Conservation (phyloP, 768 basidiomycete species). For the Lactarius pseudohatsudake region DNA sequence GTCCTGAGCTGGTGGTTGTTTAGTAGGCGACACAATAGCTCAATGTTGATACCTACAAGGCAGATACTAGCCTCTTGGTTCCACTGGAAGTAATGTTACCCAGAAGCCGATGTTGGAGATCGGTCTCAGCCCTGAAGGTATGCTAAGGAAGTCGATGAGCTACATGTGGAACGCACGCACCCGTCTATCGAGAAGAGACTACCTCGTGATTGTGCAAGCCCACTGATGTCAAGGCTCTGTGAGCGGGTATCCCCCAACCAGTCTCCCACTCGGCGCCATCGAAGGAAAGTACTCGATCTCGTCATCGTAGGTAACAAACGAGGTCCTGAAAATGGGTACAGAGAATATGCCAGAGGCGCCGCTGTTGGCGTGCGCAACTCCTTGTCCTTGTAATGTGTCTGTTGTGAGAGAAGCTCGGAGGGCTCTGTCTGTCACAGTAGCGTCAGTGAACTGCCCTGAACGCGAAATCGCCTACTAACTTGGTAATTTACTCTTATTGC, state of each 20-base stretch:
- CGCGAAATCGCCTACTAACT: constrained; percentile 25
- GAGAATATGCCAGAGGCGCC: constrained; percentile 44
- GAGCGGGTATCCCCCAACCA: constrained; percentile 47
- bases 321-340: constrained; percentile 64
- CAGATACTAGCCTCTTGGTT: constrained; percentile 19
- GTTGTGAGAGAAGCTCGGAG: constrained; percentile 21
- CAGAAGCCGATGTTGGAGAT: constrained; percentile 17
- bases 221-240: constrained; percentile 41
- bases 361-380: constrained; percentile 18
- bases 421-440: constrained; percentile 19
- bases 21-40: constrained; percentile 19
- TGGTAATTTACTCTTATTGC: constrained; percentile 52
- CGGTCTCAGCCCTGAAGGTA: constrained; percentile 5
- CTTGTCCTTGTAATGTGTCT: constrained; percentile 3
- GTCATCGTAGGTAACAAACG: constrained; percentile 51
- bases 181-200: constrained; percentile 41
- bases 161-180: constrained; percentile 19
- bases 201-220: constrained; percentile 39
- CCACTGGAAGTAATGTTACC: not conserved
- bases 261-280: constrained; percentile 61
- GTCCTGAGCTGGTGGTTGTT: constrained; percentile 49
- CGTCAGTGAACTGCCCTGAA: not conserved
- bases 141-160: not conserved
- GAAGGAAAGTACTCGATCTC: constrained; percentile 47
- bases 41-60: constrained; percentile 5